These are phyloP conservation scores for Austroboletus novae-zelandiae DNA, from an alignment of 1,284 basidiomycete species.

Conservation along the genomic window DNA sequence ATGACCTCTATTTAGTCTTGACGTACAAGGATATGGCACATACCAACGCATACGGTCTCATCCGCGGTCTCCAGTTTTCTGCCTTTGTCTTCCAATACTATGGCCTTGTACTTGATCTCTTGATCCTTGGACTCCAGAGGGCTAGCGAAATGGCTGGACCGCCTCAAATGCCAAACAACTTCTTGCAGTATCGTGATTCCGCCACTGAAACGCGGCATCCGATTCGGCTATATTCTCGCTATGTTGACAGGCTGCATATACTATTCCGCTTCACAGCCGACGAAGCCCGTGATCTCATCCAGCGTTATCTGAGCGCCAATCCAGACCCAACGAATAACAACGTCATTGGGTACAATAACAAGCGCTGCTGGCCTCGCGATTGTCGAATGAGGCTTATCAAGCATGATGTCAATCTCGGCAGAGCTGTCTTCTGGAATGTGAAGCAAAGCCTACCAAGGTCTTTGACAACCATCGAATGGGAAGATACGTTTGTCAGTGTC, in stretches of 20 bases:
- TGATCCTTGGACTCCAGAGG: slow-evolving; percentile 91
- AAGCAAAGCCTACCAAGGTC: slow-evolving; percentile 96
- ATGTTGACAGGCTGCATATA: slow-evolving; percentile 91
- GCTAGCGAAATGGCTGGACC: slow-evolving; percentile 98
- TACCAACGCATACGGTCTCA: slow-evolving; percentile 89
- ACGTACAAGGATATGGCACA: slow-evolving; percentile 96
- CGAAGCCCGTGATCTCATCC: slow-evolving; percentile 96
- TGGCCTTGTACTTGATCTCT: slow-evolving; percentile 85
- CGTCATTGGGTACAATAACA: slow-evolving; percentile 98
- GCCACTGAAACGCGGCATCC: slow-evolving; percentile 93
- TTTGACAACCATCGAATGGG: slow-evolving; percentile 98
- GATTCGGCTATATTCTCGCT: slow-evolving; percentile 92
- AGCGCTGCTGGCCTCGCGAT: slow-evolving; percentile 98
- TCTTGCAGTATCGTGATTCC: slow-evolving; percentile 92
- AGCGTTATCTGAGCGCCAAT: slow-evolving; percentile 94
- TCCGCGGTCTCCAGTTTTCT: slow-evolving; percentile 94
- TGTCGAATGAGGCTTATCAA: slow-evolving; percentile 99
- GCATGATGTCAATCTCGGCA: slow-evolving; percentile 97
- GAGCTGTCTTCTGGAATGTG: slow-evolving; percentile 99
- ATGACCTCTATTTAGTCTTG: slow-evolving; percentile 46
- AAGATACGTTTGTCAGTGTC: slow-evolving; percentile 94
- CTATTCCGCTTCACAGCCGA: slow-evolving; percentile 99
- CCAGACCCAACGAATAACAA: slow-evolving; percentile 99
- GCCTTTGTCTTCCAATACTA: slow-evolving; percentile 98
- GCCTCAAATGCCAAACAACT: slow-evolving; percentile 93